Evolutionary conservation across 352 stramenopile species (phyloP), one percentile per base, ranked within the genome.

Genomic region (Blastocystis sp.): DNA sequence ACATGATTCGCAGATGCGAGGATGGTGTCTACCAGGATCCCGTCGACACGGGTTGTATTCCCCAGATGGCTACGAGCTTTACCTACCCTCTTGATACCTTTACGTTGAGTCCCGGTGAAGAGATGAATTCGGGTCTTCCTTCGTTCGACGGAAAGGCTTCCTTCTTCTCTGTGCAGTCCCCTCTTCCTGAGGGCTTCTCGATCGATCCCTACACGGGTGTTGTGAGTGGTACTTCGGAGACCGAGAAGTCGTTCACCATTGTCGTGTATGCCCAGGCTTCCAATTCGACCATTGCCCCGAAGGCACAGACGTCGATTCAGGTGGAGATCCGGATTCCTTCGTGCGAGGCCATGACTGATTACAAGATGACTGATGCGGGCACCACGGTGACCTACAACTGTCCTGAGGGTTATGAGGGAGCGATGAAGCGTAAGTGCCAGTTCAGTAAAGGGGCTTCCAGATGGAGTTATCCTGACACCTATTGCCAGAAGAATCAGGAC

Each of bases 361-460:
- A 44, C 27, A 16, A 0, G 1, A 27, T 4, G 38, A 42, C 16
- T 11, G 49, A 46, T 14, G 40, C 38, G 24, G 48, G 48, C 16
- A 38, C 18, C 24, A 27, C 42, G 27, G 18, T 16, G 0, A 42
- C 7, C 8, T 78, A 40, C 67, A 78, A 8, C 16, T 78, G 67
- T 21, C 67, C 67, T 78, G 67, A 78, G n/a, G 46, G 51, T 24
- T 56, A 78, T 40, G 67, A 78, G 32, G 67, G 67, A 21, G 36
- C 11, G 42, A 78, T 78, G 67, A 38, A 46, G n/a, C 67, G 67
- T 38, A 57, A 40, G 42, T 78, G 67, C 49, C 14, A 46, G 32
- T 34, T 16, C 18, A 38, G 32, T 14, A 38, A 38, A 4, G 57
- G 38, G 4, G 14, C n/a, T 34, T 14, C 24, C 24, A 34, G n/a